Evolutionary conservation across 164 flowering plant genomes (phyloP), one percentile per base, ranked within the genome.

Genomic region (Aristolochia fimbriata): DNA sequence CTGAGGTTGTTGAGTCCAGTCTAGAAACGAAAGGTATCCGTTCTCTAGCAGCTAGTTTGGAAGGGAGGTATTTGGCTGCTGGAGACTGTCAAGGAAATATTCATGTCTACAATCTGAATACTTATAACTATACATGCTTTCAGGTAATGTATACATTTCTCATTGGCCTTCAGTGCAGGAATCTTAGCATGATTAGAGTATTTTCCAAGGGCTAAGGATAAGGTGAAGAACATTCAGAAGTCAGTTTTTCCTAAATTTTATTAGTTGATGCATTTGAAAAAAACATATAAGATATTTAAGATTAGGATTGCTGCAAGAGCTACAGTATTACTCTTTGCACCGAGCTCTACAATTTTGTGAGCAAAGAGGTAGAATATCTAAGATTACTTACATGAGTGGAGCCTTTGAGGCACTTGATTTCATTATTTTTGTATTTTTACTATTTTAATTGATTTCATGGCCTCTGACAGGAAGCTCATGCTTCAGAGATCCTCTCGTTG

Each of bases 31-130:
- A 63, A 55, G 85, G 85, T 23, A 81, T 80, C 71, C 81, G 85
- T 55, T 72, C 90, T 23, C 68, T 87, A 78, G 84, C 85, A 65
- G 78, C 72, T 60, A 87, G 90, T 71, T 63, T 81, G 45, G 94
- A 84, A 72, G 86, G 88, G 72, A 73, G 76, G 60, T 80, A 81
- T 63, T 73, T 87, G 48, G 85, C 85, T 63, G 85, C 86, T 64
- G 91, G 90, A 66, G 86, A 87, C 69, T 70, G 61, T 65, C 70
- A 64, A 57, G 94, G 94, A 59, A 84, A 70, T 67, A 74, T 87
- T 46, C 86, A 84, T 63, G 62, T 87, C 25, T 87, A 74, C 65
- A 78, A 84, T 66, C 69, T 87, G 27, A 41, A 66, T 15, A 70
- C 82, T 37, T 76, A 80, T 67, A 85, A 84, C 53, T 83, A 83